These are phyloP conservation scores for Herpetomonas tarakana DNA, from an alignment of 208 protist genomes.

Conservation along the genomic window DNA sequence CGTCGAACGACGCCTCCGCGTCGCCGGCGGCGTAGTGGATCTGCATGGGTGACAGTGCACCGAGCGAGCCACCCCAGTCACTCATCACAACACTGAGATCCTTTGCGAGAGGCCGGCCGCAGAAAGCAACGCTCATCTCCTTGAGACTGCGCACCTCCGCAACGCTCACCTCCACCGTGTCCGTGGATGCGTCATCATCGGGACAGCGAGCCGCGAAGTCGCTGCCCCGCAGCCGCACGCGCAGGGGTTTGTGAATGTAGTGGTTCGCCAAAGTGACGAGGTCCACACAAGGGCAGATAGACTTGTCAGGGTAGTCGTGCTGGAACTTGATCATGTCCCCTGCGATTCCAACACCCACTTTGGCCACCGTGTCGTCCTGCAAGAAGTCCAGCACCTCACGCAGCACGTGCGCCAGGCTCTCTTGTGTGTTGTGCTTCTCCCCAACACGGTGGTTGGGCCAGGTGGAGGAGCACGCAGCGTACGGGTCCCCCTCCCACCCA, in stretches of 20 bases:
- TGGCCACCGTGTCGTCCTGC: constrained; percentile 17
- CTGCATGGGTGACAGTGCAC: constrained; percentile 46
- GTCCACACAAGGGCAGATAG: constrained; percentile 31
- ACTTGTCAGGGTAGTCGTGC: constrained; percentile 31
- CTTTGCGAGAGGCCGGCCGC: constrained; percentile 33
- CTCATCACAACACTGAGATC: constrained; percentile 43
- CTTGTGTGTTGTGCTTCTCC: constrained; percentile 13
- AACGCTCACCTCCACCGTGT: neutral
- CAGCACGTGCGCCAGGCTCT: constrained; percentile 18
- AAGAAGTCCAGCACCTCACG: constrained; percentile 23
- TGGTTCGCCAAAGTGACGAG: constrained; percentile 29
- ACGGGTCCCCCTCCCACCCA: constrained; percentile 10
- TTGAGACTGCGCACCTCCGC: constrained; percentile 31
- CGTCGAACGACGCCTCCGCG: constrained; percentile 55
- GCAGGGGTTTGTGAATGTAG: constrained; percentile 3
- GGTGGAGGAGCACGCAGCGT: constrained; percentile 12
- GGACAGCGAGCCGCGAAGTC: no score
- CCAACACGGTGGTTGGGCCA: constrained; percentile 34
- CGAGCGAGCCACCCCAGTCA: constrained; percentile 49
- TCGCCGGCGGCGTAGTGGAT: constrained; percentile 54
- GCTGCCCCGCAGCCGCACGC: no score
- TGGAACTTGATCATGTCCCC: constrained; percentile 54
- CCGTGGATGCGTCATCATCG: no score
- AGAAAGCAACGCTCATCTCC: constrained; percentile 29
- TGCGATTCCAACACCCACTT: constrained; percentile 49